Percentiles rank a stretch among this genome's conserved stretches.
These are phyloP conservation scores for Botryosphaeria agaves DNA, from an alignment of 2,329 filamentous ascomycete genomes.

Conservation along the genomic window DNA sequence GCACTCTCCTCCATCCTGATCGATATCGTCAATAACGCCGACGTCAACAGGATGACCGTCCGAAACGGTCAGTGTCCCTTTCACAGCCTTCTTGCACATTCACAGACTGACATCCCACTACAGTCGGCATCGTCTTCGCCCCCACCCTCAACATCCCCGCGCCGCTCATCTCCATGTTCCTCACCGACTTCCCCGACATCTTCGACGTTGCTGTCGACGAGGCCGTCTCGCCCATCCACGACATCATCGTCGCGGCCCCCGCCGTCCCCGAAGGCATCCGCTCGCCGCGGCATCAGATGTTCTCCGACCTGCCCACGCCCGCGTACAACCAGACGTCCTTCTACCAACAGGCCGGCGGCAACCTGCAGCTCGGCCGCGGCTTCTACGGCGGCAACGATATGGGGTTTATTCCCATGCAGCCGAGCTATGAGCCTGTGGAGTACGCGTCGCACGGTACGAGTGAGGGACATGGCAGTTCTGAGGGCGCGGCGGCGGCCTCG, in stretches of 20 bases:
- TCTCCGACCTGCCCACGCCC: slow-evolving; percentile 47
- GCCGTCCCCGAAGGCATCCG: slow-evolving; percentile 39
- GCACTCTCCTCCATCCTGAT: slow-evolving; percentile 81
- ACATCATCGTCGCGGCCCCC: slow-evolving; percentile 23
- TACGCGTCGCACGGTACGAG: slow-evolving; percentile 12
- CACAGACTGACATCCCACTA: background rate
- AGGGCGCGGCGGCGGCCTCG: background rate
- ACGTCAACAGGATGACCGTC: slow-evolving; percentile 94
- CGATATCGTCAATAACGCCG: slow-evolving; percentile 77
- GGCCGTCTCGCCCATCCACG: slow-evolving; percentile 25
- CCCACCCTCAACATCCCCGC: slow-evolving; percentile 93
- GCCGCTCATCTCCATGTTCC: slow-evolving; percentile 81
- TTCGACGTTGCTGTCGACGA: slow-evolving; percentile 55
- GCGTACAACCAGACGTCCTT: slow-evolving; percentile 42
- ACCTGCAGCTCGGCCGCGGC: background rate
- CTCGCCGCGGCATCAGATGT: slow-evolving; percentile 47
- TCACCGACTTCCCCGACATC: slow-evolving; percentile 77
- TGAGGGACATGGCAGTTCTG: slow-evolving; percentile 11
- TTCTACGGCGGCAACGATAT: slow-evolving; percentile 5
- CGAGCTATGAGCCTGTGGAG: slow-evolving; percentile 6
- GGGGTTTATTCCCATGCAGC: slow-evolving; percentile 15
- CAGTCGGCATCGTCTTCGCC: slow-evolving; percentile 90
- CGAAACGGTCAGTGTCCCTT: slow-evolving; percentile 44
- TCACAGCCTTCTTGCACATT: background rate
- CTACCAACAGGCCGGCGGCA: slow-evolving; percentile 3